Base-by-base conservation (phyloP, 2,329 filamentous ascomycete species). In the Trichoderma lentiforme region DNA sequence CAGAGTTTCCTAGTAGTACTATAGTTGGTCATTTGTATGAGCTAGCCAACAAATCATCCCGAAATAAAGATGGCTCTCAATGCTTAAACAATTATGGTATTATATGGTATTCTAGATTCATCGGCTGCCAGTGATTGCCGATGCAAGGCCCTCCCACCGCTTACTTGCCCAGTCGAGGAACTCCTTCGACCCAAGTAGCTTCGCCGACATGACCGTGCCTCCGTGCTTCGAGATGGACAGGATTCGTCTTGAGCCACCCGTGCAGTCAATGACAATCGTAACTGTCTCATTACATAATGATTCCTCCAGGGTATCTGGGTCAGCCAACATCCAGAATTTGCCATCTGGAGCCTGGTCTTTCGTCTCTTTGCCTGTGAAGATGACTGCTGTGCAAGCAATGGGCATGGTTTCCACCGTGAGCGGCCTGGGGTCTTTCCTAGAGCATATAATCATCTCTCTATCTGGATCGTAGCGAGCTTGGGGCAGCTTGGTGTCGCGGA, bases 231-330 rank as follows among this genome's bases (percentile, higher is more conserved):
- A 93, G 73, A 98, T 86, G 64, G 87, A 89, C 75, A 93, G 76
- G 21, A 97, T 85, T 76, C 86, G 87, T 3, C 85, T 86, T 64
- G 85, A 82, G 1, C 84, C 87, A n/a, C 79, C 77, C 14, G 80
- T 82, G 72, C 84, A 84, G 79, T 95, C 92, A n/a, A 97, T 89
- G 63, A 96, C 90, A 39, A 97, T 84, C 3, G 91, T 95, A n/a
- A 96, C 84, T n/a, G 83, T 87, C 85, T 99, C 96, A 73, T 90
- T 86, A 79, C 94, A 97, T 57, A 97, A 82, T 9, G 88, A 89
- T 83, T 98, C 96, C 83, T 99, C 96, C 76, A 97, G 91, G 26
- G 90, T 89, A 83, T 99, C 96, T 3, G 94, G 94, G 82, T 99
- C 96, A 7, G 92, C 89, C 71, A 99, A 82, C 3, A 98, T 84